These are phyloP conservation scores for Starmerella apicola DNA, from an alignment of 805 yeast species.

Conservation along the genomic window DNA sequence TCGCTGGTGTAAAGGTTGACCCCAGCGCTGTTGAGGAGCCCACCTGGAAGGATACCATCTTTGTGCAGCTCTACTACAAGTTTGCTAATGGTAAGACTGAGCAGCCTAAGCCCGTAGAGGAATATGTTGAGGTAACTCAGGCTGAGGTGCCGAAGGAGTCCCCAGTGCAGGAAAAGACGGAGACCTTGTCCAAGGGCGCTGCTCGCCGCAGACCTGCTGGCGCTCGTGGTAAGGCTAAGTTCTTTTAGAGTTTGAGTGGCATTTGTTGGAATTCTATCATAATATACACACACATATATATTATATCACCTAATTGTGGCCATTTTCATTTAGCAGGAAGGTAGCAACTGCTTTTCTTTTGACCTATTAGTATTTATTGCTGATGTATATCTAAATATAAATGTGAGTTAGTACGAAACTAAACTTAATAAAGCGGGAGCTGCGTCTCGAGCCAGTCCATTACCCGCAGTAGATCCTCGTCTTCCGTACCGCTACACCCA, in stretches of 20 bases:
- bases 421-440: slow-evolving; percentile 4
- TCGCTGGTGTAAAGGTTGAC: slow-evolving; percentile 24
- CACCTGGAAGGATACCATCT: slow-evolving; percentile 25
- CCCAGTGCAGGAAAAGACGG: slow-evolving; percentile 7
- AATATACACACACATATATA: no score
- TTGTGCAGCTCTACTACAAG: slow-evolving; percentile 16
- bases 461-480: slow-evolving; percentile 4
- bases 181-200: slow-evolving; percentile 17
- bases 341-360: no score
- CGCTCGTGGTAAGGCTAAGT: slow-evolving; percentile 19
- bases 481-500: slow-evolving; percentile 7
- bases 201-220: slow-evolving; percentile 19
- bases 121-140: slow-evolving; percentile 12
- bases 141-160: slow-evolving; percentile 17
- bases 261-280: no score
- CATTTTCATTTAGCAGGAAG: no score
- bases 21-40: slow-evolving; percentile 25
- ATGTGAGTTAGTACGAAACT: no score
- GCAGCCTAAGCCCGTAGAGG: background rate
- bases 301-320: no score
- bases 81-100: slow-evolving; percentile 14
- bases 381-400: background rate
- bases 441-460: slow-evolving; percentile 12
- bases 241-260: no score
- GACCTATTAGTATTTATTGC: no score